Conservation (phyloP, 495 filamentous ascomycete species). For the Neurospora sp. region DNA sequence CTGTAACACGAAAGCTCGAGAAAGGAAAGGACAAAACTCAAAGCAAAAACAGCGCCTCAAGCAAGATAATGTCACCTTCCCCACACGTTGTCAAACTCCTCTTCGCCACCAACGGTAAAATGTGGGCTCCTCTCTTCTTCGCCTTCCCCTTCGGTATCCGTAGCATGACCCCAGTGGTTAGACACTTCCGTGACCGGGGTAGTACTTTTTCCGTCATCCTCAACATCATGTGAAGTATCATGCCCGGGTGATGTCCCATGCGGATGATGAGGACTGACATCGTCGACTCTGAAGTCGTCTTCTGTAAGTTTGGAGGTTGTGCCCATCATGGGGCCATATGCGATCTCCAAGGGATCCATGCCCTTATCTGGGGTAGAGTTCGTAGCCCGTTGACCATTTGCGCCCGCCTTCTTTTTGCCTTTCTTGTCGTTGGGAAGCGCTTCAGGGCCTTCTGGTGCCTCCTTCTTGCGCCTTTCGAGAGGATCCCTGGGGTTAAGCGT, state of each 20-base stretch:
- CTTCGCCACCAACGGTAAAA: slow-evolving; percentile 15
- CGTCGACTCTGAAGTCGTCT: slow-evolving; percentile 24
- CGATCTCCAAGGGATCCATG: slow-evolving; percentile 25
- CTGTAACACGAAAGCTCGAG: not conserved
- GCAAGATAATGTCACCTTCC: slow-evolving; percentile 9
- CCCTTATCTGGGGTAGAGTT: slow-evolving; percentile 11
- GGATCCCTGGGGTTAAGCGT: slow-evolving; percentile 15
- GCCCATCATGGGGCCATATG: slow-evolving; percentile 20
- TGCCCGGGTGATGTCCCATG: slow-evolving; percentile 1
- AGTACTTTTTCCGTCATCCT: not conserved
- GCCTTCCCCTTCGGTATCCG: slow-evolving; percentile 1
- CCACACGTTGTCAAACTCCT: slow-evolving; percentile 26
- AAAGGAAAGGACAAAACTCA: not conserved
- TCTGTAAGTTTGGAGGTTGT: slow-evolving; percentile 17
- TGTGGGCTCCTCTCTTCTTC: slow-evolving; percentile 1
- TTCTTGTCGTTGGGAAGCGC: slow-evolving; percentile 16
- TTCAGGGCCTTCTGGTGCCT: slow-evolving; percentile 19
- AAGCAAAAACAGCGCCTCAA: not conserved
- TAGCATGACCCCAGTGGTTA: slow-evolving; percentile 5
- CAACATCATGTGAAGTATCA: not conserved
- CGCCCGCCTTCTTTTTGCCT: slow-evolving; percentile 22
- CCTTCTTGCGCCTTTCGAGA: slow-evolving; percentile 17
- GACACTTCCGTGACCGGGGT: slow-evolving; percentile 8
- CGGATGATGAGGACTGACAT: slow-evolving; percentile 12
- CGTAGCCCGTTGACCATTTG: slow-evolving; percentile 4